Evolutionary conservation across 257 asterid species (phyloP).

Genomic region (Solanum bukasovii): DNA sequence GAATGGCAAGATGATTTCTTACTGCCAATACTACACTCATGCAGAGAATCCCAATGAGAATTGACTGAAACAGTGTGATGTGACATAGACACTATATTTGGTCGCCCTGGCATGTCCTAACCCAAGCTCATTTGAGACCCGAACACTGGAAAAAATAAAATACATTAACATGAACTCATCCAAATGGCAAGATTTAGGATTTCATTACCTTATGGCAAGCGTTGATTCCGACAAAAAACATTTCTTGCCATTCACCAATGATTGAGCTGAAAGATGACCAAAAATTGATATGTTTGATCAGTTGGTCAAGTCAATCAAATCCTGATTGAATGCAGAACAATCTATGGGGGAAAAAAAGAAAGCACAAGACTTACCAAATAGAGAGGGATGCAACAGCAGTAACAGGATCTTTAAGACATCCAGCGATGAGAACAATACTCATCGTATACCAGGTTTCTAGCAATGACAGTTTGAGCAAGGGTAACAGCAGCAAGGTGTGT

Average conservation of each 20-base stretch:
- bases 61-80: conserved; percentile 26
- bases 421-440: conserved; percentile 63
- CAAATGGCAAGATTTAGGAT: neutral
- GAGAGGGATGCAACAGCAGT: conserved; percentile 69
- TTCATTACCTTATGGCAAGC: conserved; percentile 64
- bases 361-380: conserved; percentile 44
- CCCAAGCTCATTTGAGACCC: conserved; percentile 64
- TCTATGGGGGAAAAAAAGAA: neutral
- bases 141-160: conserved; percentile 20
- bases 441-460: conserved; percentile 80
- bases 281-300: neutral
- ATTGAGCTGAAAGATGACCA: conserved; percentile 37
- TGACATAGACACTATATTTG: conserved; percentile 40
- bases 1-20: conserved; percentile 37
- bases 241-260: conserved; percentile 57
- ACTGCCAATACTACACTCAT: conserved; percentile 23
- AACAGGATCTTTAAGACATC: conserved; percentile 60
- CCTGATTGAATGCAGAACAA: neutral
- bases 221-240: conserved; percentile 70
- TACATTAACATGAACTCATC: neutral
- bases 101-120: conserved; percentile 55
- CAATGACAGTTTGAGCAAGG: conserved; percentile 48
- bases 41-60: conserved; percentile 35
- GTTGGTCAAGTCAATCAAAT: neutral
- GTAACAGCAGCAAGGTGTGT: conserved; percentile 59